phyloP scores from a whole-genome alignment of 345 rosid species.

The Rhizophora apiculata region DNA sequence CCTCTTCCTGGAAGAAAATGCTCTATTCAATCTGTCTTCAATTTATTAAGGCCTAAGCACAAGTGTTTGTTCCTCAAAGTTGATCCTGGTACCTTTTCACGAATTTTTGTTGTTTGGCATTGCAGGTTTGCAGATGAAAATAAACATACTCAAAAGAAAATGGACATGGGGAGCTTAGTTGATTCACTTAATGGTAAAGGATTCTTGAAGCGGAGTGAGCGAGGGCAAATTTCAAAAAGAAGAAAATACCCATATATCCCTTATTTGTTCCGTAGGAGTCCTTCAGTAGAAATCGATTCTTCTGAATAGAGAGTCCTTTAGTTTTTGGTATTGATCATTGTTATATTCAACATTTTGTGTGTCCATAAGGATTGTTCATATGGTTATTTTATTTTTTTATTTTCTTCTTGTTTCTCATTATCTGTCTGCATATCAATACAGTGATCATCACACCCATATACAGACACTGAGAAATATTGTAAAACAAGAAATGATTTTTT shows the following conservation, averaged over 20 bases:
- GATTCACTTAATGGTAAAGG: slow-evolving; percentile 59
- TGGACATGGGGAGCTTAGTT: slow-evolving; percentile 72
- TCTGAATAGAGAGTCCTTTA: slow-evolving; percentile 41
- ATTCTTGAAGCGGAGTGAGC: slow-evolving; percentile 44
- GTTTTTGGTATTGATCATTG: no score
- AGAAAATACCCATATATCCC: slow-evolving; percentile 34
- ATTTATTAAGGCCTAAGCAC: neutral
- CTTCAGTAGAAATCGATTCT: slow-evolving; percentile 48
- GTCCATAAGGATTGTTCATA: no score
- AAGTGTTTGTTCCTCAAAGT: neutral
- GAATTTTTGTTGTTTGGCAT: neutral
- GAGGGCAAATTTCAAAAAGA: slow-evolving; percentile 42
- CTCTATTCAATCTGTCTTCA: neutral
- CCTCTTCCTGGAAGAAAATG: no score
- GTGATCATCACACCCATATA: no score
- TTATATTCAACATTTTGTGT: no score
- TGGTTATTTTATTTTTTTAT: no score
- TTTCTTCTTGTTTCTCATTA: no score
- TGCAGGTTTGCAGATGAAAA: slow-evolving; percentile 56
- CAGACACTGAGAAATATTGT: no score
- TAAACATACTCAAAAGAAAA: slow-evolving; percentile 44
- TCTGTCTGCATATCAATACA: no score
- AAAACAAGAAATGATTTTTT: no score
- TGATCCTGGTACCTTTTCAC: neutral
- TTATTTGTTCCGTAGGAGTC: slow-evolving; percentile 39